Percentiles rank a stretch among this genome's conserved stretches.
Conservation (phyloP, 441 rosid genomes). For the Cnidoscolus chayamansa region DNA sequence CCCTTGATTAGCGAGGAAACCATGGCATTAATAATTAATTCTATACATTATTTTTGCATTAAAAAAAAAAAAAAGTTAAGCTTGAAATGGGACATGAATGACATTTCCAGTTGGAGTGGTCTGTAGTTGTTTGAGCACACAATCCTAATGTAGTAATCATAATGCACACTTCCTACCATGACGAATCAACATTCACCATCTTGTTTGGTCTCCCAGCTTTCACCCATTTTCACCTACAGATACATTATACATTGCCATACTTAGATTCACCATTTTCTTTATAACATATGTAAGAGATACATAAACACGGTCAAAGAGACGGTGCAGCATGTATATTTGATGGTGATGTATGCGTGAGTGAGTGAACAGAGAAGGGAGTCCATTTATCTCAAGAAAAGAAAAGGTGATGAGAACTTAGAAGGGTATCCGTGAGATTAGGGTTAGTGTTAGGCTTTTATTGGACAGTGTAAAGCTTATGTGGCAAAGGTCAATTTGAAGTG, state of each 20-base stretch:
- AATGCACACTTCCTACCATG: constrained; percentile 15
- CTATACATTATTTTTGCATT: neutral
- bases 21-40: neutral
- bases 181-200: constrained; percentile 2
- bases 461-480: constrained; percentile 27
- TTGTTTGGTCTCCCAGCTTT: neutral
- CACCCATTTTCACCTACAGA: neutral
- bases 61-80: neutral
- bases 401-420: no score
- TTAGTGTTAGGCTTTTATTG: constrained; percentile 22
- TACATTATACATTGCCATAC: neutral
- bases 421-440: constrained; percentile 7
- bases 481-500: constrained; percentile 20
- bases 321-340: no score
- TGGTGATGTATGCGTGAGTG: no score
- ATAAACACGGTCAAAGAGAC: no score
- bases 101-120: constrained; percentile 5
- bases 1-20: constrained; percentile 16
- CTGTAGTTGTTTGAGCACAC: constrained; percentile 13
- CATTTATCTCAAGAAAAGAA: no score
- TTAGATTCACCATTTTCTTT: no score
- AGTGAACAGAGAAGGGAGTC: no score
- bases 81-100: neutral
- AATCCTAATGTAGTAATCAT: constrained; percentile 24
- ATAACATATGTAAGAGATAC: no score